Conservation (phyloP, 192 early-diverging fungal species). For the Coemansia sp. region DNA sequence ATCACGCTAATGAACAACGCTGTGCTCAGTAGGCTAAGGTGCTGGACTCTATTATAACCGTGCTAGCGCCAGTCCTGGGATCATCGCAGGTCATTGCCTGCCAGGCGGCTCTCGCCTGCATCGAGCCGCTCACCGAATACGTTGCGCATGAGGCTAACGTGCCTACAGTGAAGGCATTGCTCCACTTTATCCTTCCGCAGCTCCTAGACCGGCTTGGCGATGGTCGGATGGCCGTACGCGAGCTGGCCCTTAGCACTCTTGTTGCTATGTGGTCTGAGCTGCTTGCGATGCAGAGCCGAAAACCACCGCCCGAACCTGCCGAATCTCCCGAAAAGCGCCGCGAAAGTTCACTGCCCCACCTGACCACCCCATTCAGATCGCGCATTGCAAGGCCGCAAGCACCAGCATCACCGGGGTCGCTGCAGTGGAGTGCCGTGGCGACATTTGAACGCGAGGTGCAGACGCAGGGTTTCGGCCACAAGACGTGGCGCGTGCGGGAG, state of each 20-base stretch:
- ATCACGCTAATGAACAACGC: background rate
- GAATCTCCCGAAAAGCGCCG: constrained; percentile 5
- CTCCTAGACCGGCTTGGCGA: constrained; percentile 47
- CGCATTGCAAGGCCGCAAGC: constrained; percentile 13
- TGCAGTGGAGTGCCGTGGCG: constrained; percentile 29
- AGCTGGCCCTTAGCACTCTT: constrained; percentile 37
- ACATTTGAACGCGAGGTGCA: constrained; percentile 50
- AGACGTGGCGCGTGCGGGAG: constrained; percentile 49
- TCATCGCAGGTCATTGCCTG: constrained; percentile 50
- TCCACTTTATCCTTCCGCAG: constrained; percentile 42
- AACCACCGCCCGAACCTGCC: constrained; percentile 2
- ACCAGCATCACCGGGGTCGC: constrained; percentile 14
- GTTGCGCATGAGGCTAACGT: constrained; percentile 9
- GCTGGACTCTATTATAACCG: constrained; percentile 34
- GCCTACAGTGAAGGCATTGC: constrained; percentile 20
- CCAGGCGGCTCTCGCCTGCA: constrained; percentile 37
- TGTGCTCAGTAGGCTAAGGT: constrained; percentile 28
- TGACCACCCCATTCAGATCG: constrained; percentile 23
- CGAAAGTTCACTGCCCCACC: constrained; percentile 24
- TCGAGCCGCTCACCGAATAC: constrained; percentile 31
- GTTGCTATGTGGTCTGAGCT: constrained; percentile 34
- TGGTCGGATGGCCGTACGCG: constrained; percentile 42
- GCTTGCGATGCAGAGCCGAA: constrained; percentile 12
- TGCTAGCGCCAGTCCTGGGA: constrained; percentile 32
- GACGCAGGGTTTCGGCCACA: constrained; percentile 40